Conservation (phyloP, 208 protist species). For the Leishmania gerbilli region DNA sequence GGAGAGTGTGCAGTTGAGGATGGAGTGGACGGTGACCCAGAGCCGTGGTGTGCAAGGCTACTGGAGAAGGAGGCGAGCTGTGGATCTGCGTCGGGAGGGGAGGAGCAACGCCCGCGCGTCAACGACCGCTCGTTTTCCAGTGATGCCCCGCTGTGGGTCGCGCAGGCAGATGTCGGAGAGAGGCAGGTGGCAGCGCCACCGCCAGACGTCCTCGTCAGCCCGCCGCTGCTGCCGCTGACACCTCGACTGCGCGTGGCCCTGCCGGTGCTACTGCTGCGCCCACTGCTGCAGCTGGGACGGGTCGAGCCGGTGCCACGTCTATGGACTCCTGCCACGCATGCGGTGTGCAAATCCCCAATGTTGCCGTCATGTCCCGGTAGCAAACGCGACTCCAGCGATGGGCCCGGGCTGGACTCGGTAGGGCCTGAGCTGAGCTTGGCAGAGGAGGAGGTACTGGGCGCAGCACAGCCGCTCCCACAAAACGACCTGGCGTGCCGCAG, state of each 20-base stretch:
- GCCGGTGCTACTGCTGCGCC: slow-evolving; percentile 3
- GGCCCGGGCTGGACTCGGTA: not conserved
- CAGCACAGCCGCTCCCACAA: not conserved
- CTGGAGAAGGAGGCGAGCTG: not conserved
- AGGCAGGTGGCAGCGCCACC: not conserved
- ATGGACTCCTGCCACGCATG: too few relatives aligned
- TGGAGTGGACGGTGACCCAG: not conserved
- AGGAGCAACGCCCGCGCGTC: not conserved
- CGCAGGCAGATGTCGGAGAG: not conserved
- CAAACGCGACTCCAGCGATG: not conserved
- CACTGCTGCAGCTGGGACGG: not conserved
- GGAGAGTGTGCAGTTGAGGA: slow-evolving; percentile 9
- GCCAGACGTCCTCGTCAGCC: not conserved
- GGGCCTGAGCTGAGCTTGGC: not conserved
- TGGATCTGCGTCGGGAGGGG: not conserved
- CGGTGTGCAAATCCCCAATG: not conserved
- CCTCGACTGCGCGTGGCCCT: slow-evolving; percentile 8
- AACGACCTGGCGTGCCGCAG: not conserved
- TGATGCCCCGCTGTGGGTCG: not conserved
- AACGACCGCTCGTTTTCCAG: not conserved
- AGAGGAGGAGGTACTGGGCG: not conserved
- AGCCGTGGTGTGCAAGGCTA: not conserved
- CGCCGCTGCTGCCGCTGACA: slow-evolving; percentile 5
- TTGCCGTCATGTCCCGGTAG: not conserved
- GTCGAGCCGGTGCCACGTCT: not conserved